A percentile compares a stretch with the other conserved stretches of the same genome.
Evolutionary conservation across 441 rosid species (phyloP).

Genomic region (Corymbia citriodora): DNA sequence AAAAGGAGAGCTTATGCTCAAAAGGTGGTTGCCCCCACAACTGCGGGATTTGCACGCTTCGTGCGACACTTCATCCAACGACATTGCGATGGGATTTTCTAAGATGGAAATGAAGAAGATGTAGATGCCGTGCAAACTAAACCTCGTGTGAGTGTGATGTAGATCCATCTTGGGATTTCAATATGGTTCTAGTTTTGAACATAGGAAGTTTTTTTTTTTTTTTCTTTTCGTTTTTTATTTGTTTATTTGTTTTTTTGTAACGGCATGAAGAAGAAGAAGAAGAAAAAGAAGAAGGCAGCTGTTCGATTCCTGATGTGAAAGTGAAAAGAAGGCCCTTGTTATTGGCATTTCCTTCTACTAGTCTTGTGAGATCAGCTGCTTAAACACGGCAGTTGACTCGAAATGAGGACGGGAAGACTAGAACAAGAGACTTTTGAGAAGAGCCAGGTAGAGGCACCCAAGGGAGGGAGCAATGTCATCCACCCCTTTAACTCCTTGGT

Average conservation of each 20-base stretch:
- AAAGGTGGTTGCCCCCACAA: not conserved
- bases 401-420: not conserved
- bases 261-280: not conserved
- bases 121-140: too few relatives aligned
- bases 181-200: too few relatives aligned
- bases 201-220: too few relatives aligned
- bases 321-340: not conserved
- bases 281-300: not conserved
- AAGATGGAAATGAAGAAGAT: too few relatives aligned
- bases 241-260: too few relatives aligned
- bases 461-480: not conserved
- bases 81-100: not conserved
- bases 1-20: not conserved
- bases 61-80: not conserved
- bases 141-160: too few relatives aligned
- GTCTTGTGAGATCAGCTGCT: not conserved
- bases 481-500: not conserved
- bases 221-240: too few relatives aligned
- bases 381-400: not conserved
- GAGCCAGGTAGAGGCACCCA: not conserved
- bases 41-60: not conserved
- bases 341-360: not conserved
- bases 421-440: not conserved
- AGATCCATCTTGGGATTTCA: too few relatives aligned
- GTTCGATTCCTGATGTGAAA: not conserved